Conservation (phyloP, 1,139 yeast species). For the Taphrina populina region DNA sequence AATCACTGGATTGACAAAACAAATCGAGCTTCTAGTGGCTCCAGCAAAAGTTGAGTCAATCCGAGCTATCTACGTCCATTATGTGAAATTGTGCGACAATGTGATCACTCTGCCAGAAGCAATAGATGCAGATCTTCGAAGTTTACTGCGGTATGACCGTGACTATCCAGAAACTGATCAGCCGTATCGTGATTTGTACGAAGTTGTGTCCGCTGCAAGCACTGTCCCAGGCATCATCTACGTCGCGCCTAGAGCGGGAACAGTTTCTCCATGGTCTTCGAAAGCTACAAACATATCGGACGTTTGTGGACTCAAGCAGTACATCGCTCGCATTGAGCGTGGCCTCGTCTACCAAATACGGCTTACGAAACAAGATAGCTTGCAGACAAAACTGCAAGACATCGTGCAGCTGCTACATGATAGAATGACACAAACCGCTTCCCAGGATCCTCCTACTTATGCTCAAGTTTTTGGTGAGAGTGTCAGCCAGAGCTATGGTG, state of each 20-base stretch:
- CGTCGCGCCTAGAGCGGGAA: constrained; percentile 88
- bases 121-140: constrained; percentile 48
- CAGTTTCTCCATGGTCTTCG: constrained; percentile 98
- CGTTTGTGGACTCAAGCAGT: constrained; percentile 75
- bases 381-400: constrained; percentile 58
- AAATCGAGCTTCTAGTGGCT: neutral
- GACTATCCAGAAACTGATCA: constrained; percentile 58
- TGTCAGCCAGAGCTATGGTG: neutral
- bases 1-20: constrained; percentile 59
- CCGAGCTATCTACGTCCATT: constrained; percentile 76
- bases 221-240: constrained; percentile 54
- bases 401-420: constrained; percentile 65
- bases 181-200: constrained; percentile 53
- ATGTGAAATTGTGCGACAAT: constrained; percentile 52
- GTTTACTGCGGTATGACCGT: constrained; percentile 72
- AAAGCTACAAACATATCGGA: constrained; percentile 93
- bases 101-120: constrained; percentile 44
- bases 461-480: constrained; percentile 58
- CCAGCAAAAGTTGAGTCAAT: constrained; percentile 55
- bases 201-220: constrained; percentile 41
- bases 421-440: constrained; percentile 85
- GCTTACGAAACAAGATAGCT: constrained; percentile 48
- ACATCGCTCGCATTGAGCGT: constrained; percentile 82
- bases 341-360: constrained; percentile 75
- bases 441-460: constrained; percentile 55